phyloP scores from a whole-genome alignment of 768 basidiomycete species.

The Chalciporus sphaerocephalus region DNA sequence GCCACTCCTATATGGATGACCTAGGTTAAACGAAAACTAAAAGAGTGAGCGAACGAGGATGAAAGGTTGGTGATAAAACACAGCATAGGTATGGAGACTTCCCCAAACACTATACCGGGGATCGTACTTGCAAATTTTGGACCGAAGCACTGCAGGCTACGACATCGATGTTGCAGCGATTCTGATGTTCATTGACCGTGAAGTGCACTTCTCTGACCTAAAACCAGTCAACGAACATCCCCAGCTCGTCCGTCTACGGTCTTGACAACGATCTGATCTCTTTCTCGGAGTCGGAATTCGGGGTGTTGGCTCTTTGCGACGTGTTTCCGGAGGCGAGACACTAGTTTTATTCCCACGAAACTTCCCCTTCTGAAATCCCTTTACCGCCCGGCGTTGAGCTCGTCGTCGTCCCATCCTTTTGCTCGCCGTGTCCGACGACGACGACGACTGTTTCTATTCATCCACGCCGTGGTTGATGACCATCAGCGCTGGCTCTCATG shows the following conservation, averaged over 20 bases:
- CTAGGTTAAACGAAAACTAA: not conserved
- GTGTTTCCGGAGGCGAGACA: not conserved
- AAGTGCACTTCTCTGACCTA: not conserved
- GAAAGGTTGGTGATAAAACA: not conserved
- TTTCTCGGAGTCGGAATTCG: slow-evolving; percentile 22
- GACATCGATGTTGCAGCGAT: not conserved
- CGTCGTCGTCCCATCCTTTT: slow-evolving; percentile 18
- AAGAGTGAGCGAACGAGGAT: not conserved
- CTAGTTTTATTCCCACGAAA: slow-evolving; percentile 25
- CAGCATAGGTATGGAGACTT: not conserved
- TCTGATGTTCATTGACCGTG: not conserved
- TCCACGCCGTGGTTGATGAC: slow-evolving; percentile 27
- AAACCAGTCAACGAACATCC: not conserved
- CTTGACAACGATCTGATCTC: slow-evolving; percentile 2
- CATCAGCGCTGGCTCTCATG: slow-evolving; percentile 36
- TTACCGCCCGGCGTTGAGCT: slow-evolving; percentile 13
- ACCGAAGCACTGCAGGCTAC: not conserved
- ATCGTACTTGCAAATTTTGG: not conserved
- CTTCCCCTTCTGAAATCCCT: slow-evolving; percentile 13
- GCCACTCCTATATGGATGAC: not conserved
- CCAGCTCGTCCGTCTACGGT: not conserved
- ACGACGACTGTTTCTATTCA: slow-evolving; percentile 9
- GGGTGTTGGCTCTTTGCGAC: not conserved
- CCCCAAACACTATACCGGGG: not conserved
- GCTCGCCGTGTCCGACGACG: slow-evolving; percentile 29